Percentiles rank a stretch among this genome's conserved stretches.
phyloP scores from a whole-genome alignment of 2,329 filamentous ascomycete genomes.

The Simplicillium sp. region DNA sequence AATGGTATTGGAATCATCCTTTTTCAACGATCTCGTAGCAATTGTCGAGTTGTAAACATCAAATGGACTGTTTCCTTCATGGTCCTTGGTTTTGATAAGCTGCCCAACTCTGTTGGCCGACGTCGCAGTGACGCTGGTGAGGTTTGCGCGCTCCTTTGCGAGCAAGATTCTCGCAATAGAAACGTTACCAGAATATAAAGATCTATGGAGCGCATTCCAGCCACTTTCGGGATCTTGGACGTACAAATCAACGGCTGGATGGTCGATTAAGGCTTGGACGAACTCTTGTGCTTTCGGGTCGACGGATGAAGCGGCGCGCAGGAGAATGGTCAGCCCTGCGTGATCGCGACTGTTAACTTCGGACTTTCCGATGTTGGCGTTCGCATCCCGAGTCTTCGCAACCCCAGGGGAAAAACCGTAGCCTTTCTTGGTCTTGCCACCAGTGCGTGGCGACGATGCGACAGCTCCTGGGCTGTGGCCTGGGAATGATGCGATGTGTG shows the following conservation, averaged over 20 bases:
- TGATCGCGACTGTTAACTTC: conserved; percentile 83
- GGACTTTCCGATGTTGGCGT: conserved; percentile 35
- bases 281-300: conserved; percentile 62
- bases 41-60: conserved; percentile 88
- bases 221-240: conserved; percentile 83
- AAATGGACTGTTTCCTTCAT: conserved; percentile 89
- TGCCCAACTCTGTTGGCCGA: conserved; percentile 56
- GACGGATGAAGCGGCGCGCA: conserved; percentile 73
- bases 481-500: conserved; percentile 17
- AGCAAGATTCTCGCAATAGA: conserved; percentile 76
- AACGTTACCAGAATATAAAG: conserved; percentile 82
- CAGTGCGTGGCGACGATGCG: conserved; percentile 39
- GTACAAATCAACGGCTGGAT: conserved; percentile 78
- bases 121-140: conserved; percentile 48
- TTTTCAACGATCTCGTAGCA: conserved; percentile 58
- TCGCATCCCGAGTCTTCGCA: conserved; percentile 34
- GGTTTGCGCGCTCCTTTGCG: conserved; percentile 62
- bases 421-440: conserved; percentile 40
- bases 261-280: conserved; percentile 68
- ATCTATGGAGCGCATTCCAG: conserved; percentile 90
- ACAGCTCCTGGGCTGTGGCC: conserved; percentile 30
- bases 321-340: conserved; percentile 70
- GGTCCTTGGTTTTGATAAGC: conserved; percentile 90
- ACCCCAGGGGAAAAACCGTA: conserved; percentile 26
- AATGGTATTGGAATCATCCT: conserved; percentile 9